Evolutionary conservation across 441 rosid species (phyloP), one percentile per base, ranked within the genome.

Genomic region (Jatropha podagrica): DNA sequence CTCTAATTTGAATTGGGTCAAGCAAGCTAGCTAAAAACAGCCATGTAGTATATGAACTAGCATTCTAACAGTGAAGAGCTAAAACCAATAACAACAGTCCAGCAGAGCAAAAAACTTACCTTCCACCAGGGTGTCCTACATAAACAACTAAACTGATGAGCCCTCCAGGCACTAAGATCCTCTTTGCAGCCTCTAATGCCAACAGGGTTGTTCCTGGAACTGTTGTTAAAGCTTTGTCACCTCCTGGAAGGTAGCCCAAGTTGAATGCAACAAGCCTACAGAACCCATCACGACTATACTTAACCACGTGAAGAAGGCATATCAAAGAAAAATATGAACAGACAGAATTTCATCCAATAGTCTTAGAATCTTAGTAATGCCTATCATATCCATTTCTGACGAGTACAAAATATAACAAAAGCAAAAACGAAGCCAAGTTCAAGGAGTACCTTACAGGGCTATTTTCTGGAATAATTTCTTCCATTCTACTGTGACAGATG

Each of bases 191-290:
- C 78, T 88, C 85, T 81, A 93, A 54, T 46, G 98, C 96, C 75
- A 76, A 67, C 40, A 69, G 52, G 15, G 99, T 95, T 79, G 95
- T 91, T 66, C 80, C 81, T 0, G 95, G 77, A 55, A 40, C 76
- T 20, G 95, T 95, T 77, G 85, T 88, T 77, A 89, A 73, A 20
- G 83, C 77, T 85, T 88, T 91, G 83, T 89, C 84, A 69, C 97
- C 95, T 74, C 97, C 94, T 23, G 98, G 99, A 87, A 93, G 98
- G 79, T 90, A 93, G 40, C 99, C 99, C 81, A 95, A 80, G 84
- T 95, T 95, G 86, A 95, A 93, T 37, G 96, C 93, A 54, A 95
- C 90, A 77, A 92, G 91, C 87, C 99, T 93, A 74, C n/a, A 72
- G 46, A 67, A 76, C 32, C 7, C 56, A 69, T 38, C 18, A 44